phyloP scores from a whole-genome alignment of 192 early-diverging fungal genomes.

The Podila epigama region DNA sequence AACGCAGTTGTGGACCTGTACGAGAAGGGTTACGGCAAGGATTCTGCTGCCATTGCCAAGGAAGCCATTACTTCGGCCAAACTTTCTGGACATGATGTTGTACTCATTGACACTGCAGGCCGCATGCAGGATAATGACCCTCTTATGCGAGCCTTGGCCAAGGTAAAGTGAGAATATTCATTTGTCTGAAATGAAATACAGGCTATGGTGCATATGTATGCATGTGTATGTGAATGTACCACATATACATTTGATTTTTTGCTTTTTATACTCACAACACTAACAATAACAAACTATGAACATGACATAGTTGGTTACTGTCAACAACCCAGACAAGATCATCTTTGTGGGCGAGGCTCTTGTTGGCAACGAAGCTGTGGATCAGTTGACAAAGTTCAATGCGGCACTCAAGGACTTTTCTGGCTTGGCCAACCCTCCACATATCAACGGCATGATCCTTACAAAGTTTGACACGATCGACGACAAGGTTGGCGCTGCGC shows the following conservation, averaged over 20 bases:
- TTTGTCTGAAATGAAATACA: too few relatives aligned
- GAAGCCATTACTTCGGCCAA: constrained; percentile 85
- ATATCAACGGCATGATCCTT: constrained; percentile 96
- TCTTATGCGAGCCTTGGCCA: constrained; percentile 94
- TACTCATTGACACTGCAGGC: constrained; percentile 95
- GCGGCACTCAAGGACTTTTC: constrained; percentile 91
- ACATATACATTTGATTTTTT: not conserved
- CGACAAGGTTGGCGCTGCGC: constrained; percentile 95
- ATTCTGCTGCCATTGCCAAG: constrained; percentile 94
- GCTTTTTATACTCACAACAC: not conserved
- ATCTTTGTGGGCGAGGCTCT: constrained; percentile 97
- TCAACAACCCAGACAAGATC: constrained; percentile 95
- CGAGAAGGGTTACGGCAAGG: constrained; percentile 97
- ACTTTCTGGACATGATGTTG: constrained; percentile 82
- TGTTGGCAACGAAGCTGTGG: constrained; percentile 96
- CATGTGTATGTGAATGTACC: not conserved
- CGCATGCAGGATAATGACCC: constrained; percentile 99
- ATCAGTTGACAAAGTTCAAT: constrained; percentile 97
- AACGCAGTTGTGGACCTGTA: constrained; percentile 81
- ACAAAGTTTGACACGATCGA: constrained; percentile 98
- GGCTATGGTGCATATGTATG: too few relatives aligned
- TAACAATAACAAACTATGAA: not conserved
- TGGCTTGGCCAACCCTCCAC: constrained; percentile 76
- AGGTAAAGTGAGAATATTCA: too few relatives aligned
- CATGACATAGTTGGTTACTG: constrained; percentile 71